Evolutionary conservation across 2,329 filamentous ascomycete genomes (phyloP), one percentile per base, ranked within the genome.

Genomic region (Aureobasidium pullulans): DNA sequence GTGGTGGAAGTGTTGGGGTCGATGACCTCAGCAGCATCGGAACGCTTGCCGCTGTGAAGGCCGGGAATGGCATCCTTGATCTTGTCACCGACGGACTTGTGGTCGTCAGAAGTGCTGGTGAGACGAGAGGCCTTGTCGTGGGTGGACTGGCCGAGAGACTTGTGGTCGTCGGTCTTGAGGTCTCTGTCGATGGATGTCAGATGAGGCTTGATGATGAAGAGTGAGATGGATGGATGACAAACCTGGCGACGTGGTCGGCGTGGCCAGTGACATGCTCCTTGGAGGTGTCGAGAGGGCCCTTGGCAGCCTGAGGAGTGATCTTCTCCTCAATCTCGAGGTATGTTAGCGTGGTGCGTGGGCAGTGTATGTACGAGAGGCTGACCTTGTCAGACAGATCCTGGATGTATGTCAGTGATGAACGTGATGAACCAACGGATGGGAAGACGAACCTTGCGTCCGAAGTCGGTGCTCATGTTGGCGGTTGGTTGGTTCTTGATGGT

Each of bases 351-450:
- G 29, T 32, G 28, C 29, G 10, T 54, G 28, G 32, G 19, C 10
- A 37, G 7, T 34, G 29, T 6, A 28, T 4, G 9, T 43, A 8
- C n/a, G 28, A 19, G n/a, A 43, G 36, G 15, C 10, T 13, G n/a
- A 54, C 50, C 50, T 54, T 54, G 50, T 43, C 50, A 54, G 50
- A 54, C 23, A 54, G 50, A 54, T 54, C 50, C 50, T 54, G 29
- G 39, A 54, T 54, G 50, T n/a, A 32, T 43, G 50, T 54, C 28
- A 54, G 50, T 23, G 10, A 23, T 43, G n/a, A 19, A 11, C 23
- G 34, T 34, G 28, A 43, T 43, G 50, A 16, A 29, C 29, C 28
- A 6, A 43, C 8, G n/a, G 50, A 34, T 34, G 39, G 9, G 43
- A 28, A 29, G 50, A 54, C 50, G 23, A 54, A 54, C 50, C 39